Evolutionary conservation across 768 basidiomycete species (phyloP), one percentile per base, ranked within the genome.

Genomic region (Megacollybia marginata): DNA sequence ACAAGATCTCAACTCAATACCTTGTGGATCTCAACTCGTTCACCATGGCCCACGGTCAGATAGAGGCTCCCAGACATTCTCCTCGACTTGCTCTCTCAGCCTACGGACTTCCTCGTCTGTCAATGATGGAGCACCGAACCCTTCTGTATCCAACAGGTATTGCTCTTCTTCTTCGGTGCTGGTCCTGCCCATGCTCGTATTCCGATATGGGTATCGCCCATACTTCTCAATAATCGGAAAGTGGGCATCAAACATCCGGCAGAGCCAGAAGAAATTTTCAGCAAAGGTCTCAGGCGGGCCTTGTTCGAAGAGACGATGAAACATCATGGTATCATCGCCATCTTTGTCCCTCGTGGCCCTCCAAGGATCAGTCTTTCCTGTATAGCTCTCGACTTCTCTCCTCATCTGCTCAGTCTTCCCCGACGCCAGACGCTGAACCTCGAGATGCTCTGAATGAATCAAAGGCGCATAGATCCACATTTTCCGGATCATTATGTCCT

Each of bases 381-480:
- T 34, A 46, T 50, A 46, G 12, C 18, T 34, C 35, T 50, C 49
- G 28, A 50, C 44, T 44, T 50, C 49, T 23, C 35, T 45, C n/a
- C 49, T n/a, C 49, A 50, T 35, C 19, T 7, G 15, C 32, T 45
- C 49, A 18, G 36, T 6, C 20, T 38, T 46, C 9, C 28, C 16
- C 6, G 40, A 32, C 10, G 46, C 34, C 9, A 45, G 23, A n/a
- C 9, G 16, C 20, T 50, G 49, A 32, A 46, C 36, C 7, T 18
- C 49, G 46, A 38, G 13, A 23, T 46, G 18, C 44, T 50, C 49
- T 7, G 49, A 50, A 23, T 50, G 51, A 16, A 52, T n/a, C 33
- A 53, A 45, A 43, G 35, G 42, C 9, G 38, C 48, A 53, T 53
- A 53, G 9, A 53, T 11, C 48, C 49, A 44, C 42, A 53, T 33